Evolutionary conservation across 2,329 filamentous ascomycete genomes (phyloP), one percentile per base, ranked within the genome.

Genomic region (Cladosporium austrohemisphaericum): DNA sequence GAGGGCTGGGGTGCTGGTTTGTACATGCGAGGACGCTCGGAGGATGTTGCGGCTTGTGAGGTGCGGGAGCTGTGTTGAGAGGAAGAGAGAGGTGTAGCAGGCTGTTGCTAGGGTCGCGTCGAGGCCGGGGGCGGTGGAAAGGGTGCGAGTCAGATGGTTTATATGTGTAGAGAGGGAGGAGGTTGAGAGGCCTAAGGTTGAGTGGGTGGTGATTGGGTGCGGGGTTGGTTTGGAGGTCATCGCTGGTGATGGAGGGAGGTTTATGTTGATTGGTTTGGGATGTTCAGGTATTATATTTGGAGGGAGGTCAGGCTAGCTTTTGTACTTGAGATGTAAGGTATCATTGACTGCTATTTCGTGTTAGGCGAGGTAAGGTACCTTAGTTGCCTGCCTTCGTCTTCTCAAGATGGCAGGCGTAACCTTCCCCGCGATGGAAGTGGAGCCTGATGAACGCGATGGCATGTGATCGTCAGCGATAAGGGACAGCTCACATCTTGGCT

Each of bases 71-170:
- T 69, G 62, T 2, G 69, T 60, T 55, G 67, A 64, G 7, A 72
- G 49, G 51, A 75, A 64, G 16, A 65, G 65, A 22, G 74, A 66
- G 36, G 69, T 71, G 64, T 74, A 76, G 57, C 60, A 62, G 11
- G 70, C 58, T 8, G 72, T 75, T 58, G 65, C 67, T 43, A 75
- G 68, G 44, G 68, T 60, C 22, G 63, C 60, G 55, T 74, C 70
- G 44, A 66, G 66, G 54, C 68, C 68, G 14, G 60, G 45, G 14
- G 71, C 65, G 18, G 66, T 70, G 37, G 68, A 69, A 47, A 75
- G 56, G 31, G 61, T 48, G 26, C 53, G 52, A 29, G 57, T 45
- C 29, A 61, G 55, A 36, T 56, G 61, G 5, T 59, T 41, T 41
- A 64, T 45, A 3, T 29, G 57, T 55, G 8, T 41, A n/a, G 20